Conservation (phyloP, 257 asterid genomes). For the Solanum arcanum region DNA sequence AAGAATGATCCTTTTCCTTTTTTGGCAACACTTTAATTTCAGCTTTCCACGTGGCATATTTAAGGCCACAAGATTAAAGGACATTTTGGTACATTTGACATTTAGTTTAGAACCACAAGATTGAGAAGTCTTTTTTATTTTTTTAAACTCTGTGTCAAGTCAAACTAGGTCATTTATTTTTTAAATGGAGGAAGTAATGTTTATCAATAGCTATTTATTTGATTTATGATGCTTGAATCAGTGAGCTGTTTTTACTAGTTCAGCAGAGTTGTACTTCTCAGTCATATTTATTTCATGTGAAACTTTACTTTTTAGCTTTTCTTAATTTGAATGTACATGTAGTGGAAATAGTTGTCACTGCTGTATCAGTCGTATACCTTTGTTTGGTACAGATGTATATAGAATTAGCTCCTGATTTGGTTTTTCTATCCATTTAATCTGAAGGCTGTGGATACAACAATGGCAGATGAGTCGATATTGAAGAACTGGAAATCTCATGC, state of each 20-base stretch:
- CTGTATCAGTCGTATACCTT: background rate
- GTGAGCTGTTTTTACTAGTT: background rate
- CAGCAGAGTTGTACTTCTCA: background rate
- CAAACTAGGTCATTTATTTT: background rate
- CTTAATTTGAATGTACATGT: background rate
- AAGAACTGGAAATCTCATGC: slow-evolving; percentile 87
- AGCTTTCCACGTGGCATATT: background rate
- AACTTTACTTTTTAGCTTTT: background rate
- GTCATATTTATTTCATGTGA: background rate
- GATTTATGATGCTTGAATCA: background rate
- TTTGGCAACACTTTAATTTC: background rate
- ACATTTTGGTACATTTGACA: background rate
- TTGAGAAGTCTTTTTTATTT: background rate
- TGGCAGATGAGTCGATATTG: slow-evolving; percentile 49
- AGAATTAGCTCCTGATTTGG: slow-evolving; percentile 1
- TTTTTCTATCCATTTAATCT: slow-evolving; percentile 7
- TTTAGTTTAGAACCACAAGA: background rate
- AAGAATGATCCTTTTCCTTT: background rate
- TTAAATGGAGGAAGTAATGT: background rate
- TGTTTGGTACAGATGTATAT: background rate
- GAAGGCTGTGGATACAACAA: slow-evolving; percentile 42
- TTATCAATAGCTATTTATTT: background rate
- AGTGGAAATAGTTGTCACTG: background rate
- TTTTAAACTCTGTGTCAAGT: background rate
- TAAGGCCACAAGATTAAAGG: background rate